phyloP scores from a whole-genome alignment of 176 grass and related monocot genomes.

The Areca catechu region DNA sequence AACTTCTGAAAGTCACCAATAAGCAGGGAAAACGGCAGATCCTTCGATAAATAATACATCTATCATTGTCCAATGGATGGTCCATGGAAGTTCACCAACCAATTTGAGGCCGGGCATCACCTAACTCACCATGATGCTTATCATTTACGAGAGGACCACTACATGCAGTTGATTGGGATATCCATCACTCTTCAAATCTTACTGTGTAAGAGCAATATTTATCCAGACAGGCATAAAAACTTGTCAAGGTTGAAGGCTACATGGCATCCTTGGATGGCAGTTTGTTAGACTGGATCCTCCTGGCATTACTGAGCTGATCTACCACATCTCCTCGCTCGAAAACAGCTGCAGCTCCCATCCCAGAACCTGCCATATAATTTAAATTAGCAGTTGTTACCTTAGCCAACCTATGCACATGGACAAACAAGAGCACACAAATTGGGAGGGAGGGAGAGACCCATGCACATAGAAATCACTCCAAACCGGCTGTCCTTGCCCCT shows the following conservation, averaged over 20 bases:
- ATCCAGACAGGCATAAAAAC: too few species aligned
- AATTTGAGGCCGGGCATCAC: too few species aligned
- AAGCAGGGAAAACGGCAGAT: too few species aligned
- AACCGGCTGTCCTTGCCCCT: slow-evolving; percentile 89
- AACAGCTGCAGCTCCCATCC: slow-evolving; percentile 92
- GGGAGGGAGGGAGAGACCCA: slow-evolving; percentile 27
- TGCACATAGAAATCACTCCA: slow-evolving; percentile 86
- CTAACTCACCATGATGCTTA: too few species aligned
- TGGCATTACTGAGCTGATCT: slow-evolving; percentile 72
- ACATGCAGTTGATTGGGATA: too few species aligned
- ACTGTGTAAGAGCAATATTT: too few species aligned
- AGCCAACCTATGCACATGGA: background rate
- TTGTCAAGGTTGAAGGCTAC: slow-evolving; percentile 9
- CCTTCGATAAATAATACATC: too few species aligned
- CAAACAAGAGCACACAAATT: slow-evolving; percentile 3
- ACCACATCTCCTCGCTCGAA: slow-evolving; percentile 72
- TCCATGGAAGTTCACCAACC: too few species aligned
- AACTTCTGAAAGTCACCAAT: too few species aligned
- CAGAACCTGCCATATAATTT: slow-evolving; percentile 41
- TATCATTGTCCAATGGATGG: too few species aligned
- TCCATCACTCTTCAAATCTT: too few species aligned
- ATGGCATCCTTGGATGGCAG: slow-evolving; percentile 36
- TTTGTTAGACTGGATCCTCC: slow-evolving; percentile 25
- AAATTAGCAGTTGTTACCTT: background rate
- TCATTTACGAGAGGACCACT: too few species aligned